Conservation (phyloP, 106 monocot genomes). For the Posidonia australis region DNA sequence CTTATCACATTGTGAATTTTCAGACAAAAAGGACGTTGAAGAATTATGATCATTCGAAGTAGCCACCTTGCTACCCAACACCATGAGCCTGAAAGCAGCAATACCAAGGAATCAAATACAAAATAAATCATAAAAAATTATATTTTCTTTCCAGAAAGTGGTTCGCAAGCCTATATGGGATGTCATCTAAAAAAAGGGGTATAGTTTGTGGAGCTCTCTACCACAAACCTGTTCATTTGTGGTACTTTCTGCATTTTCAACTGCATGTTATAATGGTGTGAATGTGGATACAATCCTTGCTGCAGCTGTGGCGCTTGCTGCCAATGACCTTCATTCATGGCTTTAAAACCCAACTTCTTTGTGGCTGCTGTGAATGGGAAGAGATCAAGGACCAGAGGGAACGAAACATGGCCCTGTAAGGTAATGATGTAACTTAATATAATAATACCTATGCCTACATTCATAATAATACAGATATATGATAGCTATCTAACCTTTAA, state of each 20-base stretch:
- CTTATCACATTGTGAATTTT: background rate
- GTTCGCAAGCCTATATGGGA: background rate
- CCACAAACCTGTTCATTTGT: background rate
- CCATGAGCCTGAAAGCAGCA: background rate
- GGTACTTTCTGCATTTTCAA: background rate
- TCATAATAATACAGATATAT: too few relatives aligned
- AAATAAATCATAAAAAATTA: background rate
- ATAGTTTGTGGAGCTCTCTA: background rate
- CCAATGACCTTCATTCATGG: background rate
- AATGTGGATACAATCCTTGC: background rate
- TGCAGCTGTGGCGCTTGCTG: background rate
- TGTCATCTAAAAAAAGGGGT: too few relatives aligned
- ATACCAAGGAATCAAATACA: background rate
- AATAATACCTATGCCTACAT: too few relatives aligned
- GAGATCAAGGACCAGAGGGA: slow-evolving; percentile 13
- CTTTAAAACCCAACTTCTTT: background rate
- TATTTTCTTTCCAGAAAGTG: too few relatives aligned
- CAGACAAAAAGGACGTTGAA: background rate
- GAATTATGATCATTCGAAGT: background rate
- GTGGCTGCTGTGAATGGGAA: slow-evolving; percentile 12
- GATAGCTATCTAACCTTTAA: slow-evolving; percentile 31
- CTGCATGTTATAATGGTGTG: background rate
- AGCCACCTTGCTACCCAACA: background rate
- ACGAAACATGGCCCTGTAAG: slow-evolving; percentile 14
- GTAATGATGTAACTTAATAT: background rate